These are phyloP conservation scores for Colletotrichum kahawae DNA, from an alignment of 2,329 filamentous ascomycete species.

Conservation along the genomic window DNA sequence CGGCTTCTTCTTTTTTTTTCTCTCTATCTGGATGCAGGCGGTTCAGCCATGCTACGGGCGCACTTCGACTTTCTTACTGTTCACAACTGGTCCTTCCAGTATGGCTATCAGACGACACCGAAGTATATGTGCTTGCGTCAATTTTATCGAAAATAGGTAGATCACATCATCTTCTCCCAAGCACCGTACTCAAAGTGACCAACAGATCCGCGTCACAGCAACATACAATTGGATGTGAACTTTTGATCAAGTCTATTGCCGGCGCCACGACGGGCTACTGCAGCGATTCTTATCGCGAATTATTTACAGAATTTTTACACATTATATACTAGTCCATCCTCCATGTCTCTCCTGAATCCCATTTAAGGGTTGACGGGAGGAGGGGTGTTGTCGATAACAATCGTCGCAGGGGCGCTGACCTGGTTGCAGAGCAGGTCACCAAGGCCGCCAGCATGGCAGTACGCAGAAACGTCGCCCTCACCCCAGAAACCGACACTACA, in stretches of 20 bases:
- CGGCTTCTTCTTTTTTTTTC: background rate
- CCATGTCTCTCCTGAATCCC: background rate
- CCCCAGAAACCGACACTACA: constrained; percentile 24
- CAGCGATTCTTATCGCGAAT: background rate
- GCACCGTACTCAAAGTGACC: background rate
- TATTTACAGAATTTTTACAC: background rate
- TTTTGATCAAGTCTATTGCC: background rate
- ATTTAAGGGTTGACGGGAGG: background rate
- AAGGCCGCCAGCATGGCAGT: constrained; percentile 25
- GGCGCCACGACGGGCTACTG: background rate
- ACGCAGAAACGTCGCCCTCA: constrained; percentile 22
- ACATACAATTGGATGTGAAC: background rate
- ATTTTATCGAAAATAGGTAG: background rate
- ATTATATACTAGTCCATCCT: background rate
- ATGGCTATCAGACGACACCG: background rate
- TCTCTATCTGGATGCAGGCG: background rate
- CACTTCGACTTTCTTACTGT: background rate
- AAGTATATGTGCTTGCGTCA: fast-evolving
- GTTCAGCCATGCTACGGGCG: background rate
- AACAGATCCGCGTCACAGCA: background rate
- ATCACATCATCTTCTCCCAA: background rate
- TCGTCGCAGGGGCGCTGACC: constrained; percentile 18
- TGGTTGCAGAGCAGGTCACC: constrained; percentile 25
- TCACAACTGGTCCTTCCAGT: background rate
- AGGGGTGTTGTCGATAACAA: constrained; percentile 22